Conservation (phyloP, 1,139 yeast genomes). For the Geotrichum restrictum region DNA sequence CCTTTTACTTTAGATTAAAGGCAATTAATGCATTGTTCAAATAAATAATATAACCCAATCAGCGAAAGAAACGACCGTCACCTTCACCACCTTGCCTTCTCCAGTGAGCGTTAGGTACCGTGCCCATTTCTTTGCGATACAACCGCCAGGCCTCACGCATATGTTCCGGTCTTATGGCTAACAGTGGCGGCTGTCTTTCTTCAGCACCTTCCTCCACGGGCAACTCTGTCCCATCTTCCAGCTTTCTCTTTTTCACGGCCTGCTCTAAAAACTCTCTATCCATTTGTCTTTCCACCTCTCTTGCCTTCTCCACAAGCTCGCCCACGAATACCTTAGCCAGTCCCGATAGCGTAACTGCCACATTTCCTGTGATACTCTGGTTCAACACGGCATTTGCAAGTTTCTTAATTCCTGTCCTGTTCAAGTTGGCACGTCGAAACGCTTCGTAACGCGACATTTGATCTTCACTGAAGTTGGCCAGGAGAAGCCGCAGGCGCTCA, state of each 20-base stretch:
- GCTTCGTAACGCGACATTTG: conserved; percentile 89
- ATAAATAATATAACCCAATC: conserved; percentile 15
- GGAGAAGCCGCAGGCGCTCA: conserved; percentile 60
- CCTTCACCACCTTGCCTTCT: conserved; percentile 67
- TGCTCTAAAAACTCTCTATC: conserved; percentile 23
- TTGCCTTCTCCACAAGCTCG: conserved; percentile 78
- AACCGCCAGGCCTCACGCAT: conserved; percentile 85
- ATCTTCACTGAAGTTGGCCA: conserved; percentile 70
- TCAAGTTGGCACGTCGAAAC: conserved; percentile 76
- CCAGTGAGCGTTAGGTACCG: conserved; percentile 64
- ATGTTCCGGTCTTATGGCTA: conserved; percentile 73
- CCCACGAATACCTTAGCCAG: conserved; percentile 84
- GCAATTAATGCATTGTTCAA: not conserved
- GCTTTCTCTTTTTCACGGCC: conserved; percentile 33
- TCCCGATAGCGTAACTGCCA: conserved; percentile 81
- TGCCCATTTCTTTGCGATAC: conserved; percentile 60
- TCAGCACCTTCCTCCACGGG: conserved; percentile 29
- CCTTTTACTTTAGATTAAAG: too few relatives aligned
- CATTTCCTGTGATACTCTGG: conserved; percentile 78
- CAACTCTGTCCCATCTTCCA: conserved; percentile 35
- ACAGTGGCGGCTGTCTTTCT: conserved; percentile 18
- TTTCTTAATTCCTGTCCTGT: conserved; percentile 74
- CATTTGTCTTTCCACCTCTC: conserved; percentile 48
- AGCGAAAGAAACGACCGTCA: conserved; percentile 65
- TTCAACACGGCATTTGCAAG: conserved; percentile 75